These are phyloP conservation scores for Phytophthora citricola DNA, from an alignment of 352 stramenopile species.

Conservation along the genomic window DNA sequence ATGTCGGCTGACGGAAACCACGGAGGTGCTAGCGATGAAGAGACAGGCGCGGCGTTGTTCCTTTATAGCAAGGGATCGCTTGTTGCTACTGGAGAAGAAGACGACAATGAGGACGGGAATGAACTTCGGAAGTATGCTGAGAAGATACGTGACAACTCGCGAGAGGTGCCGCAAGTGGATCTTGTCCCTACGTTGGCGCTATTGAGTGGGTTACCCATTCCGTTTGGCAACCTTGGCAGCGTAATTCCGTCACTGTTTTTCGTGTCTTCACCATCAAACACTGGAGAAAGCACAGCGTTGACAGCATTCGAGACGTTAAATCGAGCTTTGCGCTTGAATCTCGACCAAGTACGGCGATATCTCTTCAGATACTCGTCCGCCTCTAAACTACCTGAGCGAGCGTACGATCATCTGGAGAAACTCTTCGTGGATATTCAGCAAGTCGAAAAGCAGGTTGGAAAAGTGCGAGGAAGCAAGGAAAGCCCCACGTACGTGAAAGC, in stretches of 20 bases:
- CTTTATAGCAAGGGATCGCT: constrained; percentile 81
- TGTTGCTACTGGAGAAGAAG: constrained; percentile 15
- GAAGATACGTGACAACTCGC: constrained; percentile 29
- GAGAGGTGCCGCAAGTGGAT: constrained; percentile 94
- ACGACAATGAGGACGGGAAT: constrained; percentile 7
- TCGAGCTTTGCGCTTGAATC: constrained; percentile 80
- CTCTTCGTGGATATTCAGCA: constrained; percentile 49
- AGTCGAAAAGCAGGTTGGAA: constrained; percentile 38
- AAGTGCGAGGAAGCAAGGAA: constrained; percentile 15
- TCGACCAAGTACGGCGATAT: constrained; percentile 85
- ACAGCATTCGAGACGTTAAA: constrained; percentile 59
- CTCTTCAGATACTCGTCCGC: constrained; percentile 70
- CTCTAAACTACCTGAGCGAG: constrained; percentile 67
- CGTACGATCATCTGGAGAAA: constrained; percentile 63
- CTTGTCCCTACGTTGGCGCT: constrained; percentile 96
- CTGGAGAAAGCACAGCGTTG: constrained; percentile 19
- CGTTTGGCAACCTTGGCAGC: constrained; percentile 95
- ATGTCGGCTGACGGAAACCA: constrained; percentile 99
- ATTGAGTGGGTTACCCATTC: constrained; percentile 94
- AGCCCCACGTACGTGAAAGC: constrained; percentile 14
- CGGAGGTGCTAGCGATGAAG: constrained; percentile 95
- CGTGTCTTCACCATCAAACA: constrained; percentile 11
- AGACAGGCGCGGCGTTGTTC: constrained; percentile 96
- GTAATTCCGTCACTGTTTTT: constrained; percentile 94
- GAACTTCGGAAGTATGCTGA: constrained; percentile 35